These are phyloP conservation scores for Acanthamoeba royreba DNA, from an alignment of 208 protist genomes.

Conservation along the genomic window DNA sequence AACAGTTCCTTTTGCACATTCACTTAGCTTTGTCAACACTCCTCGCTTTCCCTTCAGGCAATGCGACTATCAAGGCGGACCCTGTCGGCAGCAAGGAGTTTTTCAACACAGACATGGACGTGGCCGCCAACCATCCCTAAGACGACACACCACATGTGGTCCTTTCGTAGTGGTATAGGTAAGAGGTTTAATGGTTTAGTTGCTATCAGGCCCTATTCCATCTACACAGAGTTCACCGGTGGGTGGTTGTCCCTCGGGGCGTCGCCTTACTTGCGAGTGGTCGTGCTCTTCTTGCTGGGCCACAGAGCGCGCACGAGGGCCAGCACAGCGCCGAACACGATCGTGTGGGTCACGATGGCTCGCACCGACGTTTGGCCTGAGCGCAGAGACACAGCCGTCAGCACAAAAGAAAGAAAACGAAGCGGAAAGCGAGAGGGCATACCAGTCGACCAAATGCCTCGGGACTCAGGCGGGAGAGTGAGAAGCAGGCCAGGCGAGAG, in stretches of 20 bases:
- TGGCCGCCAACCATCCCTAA: neutral
- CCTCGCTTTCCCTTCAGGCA: neutral
- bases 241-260: too few relatives aligned
- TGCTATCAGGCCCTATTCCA: too few relatives aligned
- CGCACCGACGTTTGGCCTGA: neutral
- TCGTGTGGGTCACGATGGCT: neutral
- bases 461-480: neutral
- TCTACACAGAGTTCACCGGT: too few relatives aligned
- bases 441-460: neutral
- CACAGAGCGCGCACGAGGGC: neutral
- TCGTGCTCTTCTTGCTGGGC: neutral
- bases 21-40: neutral
- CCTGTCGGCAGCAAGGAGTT: constrained; percentile 74
- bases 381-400: neutral
- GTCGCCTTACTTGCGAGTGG: neutral
- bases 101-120: constrained; percentile 18
- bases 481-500: constrained; percentile 25
- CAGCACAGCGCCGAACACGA: constrained; percentile 28
- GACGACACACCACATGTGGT: too few relatives aligned
- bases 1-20: neutral
- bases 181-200: too few relatives aligned
- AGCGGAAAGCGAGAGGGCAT: neutral
- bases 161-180: too few relatives aligned
- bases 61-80: constrained; percentile 91
- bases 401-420: neutral